These are phyloP conservation scores for Coniochaeta sp. DNA, from an alignment of 2,329 filamentous ascomycete species.

Conservation along the genomic window DNA sequence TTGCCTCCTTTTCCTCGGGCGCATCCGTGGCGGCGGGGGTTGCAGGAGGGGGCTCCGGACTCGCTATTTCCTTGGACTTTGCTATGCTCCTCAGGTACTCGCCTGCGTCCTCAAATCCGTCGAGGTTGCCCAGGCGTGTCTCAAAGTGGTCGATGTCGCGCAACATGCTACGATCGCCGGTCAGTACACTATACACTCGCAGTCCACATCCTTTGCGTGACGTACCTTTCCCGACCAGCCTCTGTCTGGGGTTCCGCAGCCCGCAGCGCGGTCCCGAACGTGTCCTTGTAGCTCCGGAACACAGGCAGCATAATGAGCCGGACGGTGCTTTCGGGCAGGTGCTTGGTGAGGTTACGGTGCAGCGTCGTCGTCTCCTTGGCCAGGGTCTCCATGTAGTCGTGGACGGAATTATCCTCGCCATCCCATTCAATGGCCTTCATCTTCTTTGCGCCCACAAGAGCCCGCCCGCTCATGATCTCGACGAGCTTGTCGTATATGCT, in stretches of 20 bases:
- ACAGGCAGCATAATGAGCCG: constrained; percentile 81
- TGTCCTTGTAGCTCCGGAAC: constrained; percentile 72
- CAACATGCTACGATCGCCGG: constrained; percentile 52
- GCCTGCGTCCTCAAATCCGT: constrained; percentile 70
- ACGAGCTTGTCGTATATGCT: constrained; percentile 90
- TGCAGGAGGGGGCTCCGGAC: constrained; percentile 10
- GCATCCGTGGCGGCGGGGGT: constrained; percentile 1
- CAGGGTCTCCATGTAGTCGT: constrained; percentile 78
- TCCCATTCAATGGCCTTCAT: constrained; percentile 76
- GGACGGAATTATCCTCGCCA: constrained; percentile 37
- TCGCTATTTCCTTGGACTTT: constrained; percentile 45
- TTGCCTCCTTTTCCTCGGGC: neutral
- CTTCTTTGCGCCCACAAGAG: constrained; percentile 63
- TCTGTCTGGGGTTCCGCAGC: constrained; percentile 59
- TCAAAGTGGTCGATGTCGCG: constrained; percentile 70
- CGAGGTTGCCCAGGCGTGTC: constrained; percentile 64
- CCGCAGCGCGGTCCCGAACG: constrained; percentile 65
- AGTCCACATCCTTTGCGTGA: constrained; percentile 6
- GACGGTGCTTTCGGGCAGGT: constrained; percentile 70
- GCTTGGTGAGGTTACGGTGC: constrained; percentile 75
- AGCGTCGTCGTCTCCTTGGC: constrained; percentile 80
- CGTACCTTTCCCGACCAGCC: constrained; percentile 64
- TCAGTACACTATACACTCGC: constrained; percentile 3
- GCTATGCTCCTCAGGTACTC: constrained; percentile 60
- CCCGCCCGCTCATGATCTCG: constrained; percentile 81